Conservation (phyloP, 768 basidiomycete genomes). For the Lanmaoa rubissima region DNA sequence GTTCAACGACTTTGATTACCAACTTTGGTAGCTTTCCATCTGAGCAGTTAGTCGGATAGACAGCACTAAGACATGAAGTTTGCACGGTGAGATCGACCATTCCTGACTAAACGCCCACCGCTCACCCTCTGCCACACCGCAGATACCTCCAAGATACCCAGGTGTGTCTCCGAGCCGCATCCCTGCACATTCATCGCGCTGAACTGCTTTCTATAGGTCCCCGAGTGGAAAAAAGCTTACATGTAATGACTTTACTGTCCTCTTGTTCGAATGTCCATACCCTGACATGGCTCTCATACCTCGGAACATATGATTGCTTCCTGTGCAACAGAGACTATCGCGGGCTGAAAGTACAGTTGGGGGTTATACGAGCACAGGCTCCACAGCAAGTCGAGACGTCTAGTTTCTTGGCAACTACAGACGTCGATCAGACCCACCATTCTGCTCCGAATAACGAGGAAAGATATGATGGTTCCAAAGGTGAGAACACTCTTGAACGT, state of each 20-base stretch:
- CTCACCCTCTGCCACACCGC: background rate
- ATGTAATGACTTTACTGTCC: conserved; percentile 12
- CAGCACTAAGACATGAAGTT: conserved; percentile 49
- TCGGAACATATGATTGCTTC: background rate
- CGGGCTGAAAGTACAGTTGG: conserved; percentile 70
- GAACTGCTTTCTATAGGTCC: conserved; percentile 42
- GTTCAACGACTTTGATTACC: background rate
- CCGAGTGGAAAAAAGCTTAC: conserved; percentile 49
- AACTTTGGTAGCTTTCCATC: background rate
- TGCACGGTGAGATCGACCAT: conserved; percentile 41
- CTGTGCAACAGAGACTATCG: conserved; percentile 58
- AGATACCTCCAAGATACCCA: conserved; percentile 72
- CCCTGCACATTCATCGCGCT: background rate
- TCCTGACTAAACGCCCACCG: background rate
- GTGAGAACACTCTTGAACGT: background rate
- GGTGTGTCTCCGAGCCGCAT: conserved; percentile 32
- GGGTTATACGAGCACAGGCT: conserved; percentile 43
- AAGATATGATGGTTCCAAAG: background rate
- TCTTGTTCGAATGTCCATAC: background rate
- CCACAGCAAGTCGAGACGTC: conserved; percentile 22
- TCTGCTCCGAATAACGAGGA: background rate
- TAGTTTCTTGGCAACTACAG: background rate
- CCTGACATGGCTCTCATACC: background rate
- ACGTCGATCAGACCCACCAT: background rate
- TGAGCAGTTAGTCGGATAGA: background rate